phyloP scores from a whole-genome alignment of 108 stramenopile genomes.

The Parietichytrium sp. region DNA sequence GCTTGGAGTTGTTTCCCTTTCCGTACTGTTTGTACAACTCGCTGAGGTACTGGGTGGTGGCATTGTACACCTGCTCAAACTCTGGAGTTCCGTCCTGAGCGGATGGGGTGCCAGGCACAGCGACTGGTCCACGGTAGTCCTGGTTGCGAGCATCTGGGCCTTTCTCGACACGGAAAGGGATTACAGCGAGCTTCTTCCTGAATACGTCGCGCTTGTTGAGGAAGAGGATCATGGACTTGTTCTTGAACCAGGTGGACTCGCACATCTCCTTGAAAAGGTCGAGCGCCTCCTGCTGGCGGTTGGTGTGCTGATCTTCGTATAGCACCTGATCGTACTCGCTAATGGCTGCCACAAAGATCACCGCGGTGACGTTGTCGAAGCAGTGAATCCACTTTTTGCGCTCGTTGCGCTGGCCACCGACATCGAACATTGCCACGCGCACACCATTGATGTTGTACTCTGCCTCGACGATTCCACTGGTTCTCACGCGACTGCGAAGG shows the following conservation, averaged over 20 bases:
- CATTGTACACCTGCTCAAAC: conserved; percentile 3
- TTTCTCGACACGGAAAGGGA: neutral
- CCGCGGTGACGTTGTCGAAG: conserved; percentile 71
- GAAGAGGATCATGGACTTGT: conserved; percentile 74
- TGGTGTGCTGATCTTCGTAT: conserved; percentile 59
- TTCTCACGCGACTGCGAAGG: conserved; percentile 88
- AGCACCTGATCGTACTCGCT: conserved; percentile 73
- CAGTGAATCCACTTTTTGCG: conserved; percentile 72
- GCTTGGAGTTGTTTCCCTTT: conserved; percentile 22
- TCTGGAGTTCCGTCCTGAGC: neutral
- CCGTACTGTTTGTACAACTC: neutral
- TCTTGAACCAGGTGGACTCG: conserved; percentile 63
- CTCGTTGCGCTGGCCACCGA: conserved; percentile 70
- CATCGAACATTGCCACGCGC: conserved; percentile 56
- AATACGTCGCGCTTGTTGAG: conserved; percentile 72
- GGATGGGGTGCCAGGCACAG: neutral
- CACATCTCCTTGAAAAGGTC: conserved; percentile 69
- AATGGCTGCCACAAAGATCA: conserved; percentile 72
- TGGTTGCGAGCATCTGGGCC: neutral
- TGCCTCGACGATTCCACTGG: conserved; percentile 84
- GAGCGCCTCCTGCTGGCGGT: conserved; percentile 66
- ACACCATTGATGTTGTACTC: conserved; percentile 12
- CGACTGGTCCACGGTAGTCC: neutral
- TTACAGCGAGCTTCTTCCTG: conserved; percentile 58
- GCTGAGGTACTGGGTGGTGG: neutral